Conservation (phyloP, 352 stramenopile species). For the Phytopythium chamaehyphon region DNA sequence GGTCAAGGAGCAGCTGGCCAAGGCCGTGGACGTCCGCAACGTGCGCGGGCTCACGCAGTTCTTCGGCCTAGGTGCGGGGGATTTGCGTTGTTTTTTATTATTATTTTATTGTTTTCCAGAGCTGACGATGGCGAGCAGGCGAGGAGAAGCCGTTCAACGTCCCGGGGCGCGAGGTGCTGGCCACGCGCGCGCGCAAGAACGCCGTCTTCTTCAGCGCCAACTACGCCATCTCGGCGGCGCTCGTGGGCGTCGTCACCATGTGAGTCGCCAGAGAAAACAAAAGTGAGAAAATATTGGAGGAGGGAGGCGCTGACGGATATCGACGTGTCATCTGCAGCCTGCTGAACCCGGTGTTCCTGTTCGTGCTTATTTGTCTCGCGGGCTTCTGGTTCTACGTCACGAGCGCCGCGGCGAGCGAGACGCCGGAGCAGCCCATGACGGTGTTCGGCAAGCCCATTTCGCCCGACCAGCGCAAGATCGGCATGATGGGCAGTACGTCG, state of each 20-base stretch:
- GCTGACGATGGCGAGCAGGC: slow-evolving; percentile 23
- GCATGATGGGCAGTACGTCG: slow-evolving; percentile 63
- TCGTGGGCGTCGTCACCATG: slow-evolving; percentile 83
- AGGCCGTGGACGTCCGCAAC: slow-evolving; percentile 70
- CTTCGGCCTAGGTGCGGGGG: slow-evolving; percentile 75
- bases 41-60: slow-evolving; percentile 77
- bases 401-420: slow-evolving; percentile 61
- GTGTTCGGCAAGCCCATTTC: slow-evolving; percentile 66
- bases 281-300: too few species aligned
- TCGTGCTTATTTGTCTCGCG: slow-evolving; percentile 79
- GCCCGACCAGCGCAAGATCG: slow-evolving; percentile 78
- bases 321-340: slow-evolving; percentile 26
- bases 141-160: slow-evolving; percentile 87
- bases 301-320: background rate
- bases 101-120: too few species aligned
- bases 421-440: slow-evolving; percentile 66
- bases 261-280: slow-evolving; percentile 21
- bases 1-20: slow-evolving; percentile 58
- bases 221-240: slow-evolving; percentile 71
- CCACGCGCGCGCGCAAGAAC: slow-evolving; percentile 70
- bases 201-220: slow-evolving; percentile 83
- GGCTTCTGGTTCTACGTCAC: slow-evolving; percentile 83
- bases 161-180: slow-evolving; percentile 53
- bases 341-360: slow-evolving; percentile 85
- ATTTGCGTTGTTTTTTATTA: background rate